Evolutionary conservation across 225 moss, liverwort and hornwort species (phyloP).

Genomic region (Bryoerythrophyllum caledonicum): DNA sequence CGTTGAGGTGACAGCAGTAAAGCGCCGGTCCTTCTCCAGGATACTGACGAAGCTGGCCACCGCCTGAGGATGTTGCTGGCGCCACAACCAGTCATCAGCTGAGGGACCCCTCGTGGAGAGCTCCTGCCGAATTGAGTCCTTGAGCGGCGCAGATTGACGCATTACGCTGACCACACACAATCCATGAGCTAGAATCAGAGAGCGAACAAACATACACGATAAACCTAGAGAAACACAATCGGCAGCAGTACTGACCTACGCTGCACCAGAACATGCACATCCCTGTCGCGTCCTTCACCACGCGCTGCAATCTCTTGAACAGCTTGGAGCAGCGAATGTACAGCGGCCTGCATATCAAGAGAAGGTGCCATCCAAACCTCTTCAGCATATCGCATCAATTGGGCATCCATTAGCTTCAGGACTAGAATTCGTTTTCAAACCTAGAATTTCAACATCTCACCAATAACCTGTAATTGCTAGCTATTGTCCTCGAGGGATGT

Average conservation of each 20-base stretch:
- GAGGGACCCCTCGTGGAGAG: slow-evolving; percentile 53
- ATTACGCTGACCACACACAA: slow-evolving; percentile 42
- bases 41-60: slow-evolving; percentile 60
- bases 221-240: neutral
- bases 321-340: slow-evolving; percentile 63
- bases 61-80: slow-evolving; percentile 58
- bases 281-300: slow-evolving; percentile 65
- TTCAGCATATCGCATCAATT: neutral
- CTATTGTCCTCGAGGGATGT: too few relatives aligned
- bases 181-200: slow-evolving; percentile 16
- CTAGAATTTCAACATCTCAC: too few relatives aligned
- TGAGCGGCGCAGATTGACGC: slow-evolving; percentile 57
- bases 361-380: slow-evolving; percentile 2
- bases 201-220: slow-evolving; percentile 1
- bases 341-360: slow-evolving; percentile 52
- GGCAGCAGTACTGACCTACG: slow-evolving; percentile 44
- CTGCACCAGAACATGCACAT: slow-evolving; percentile 56
- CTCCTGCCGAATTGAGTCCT: slow-evolving; percentile 52
- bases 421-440: too few relatives aligned
- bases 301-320: slow-evolving; percentile 63
- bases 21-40: slow-evolving; percentile 58
- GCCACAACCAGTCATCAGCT: slow-evolving; percentile 63
- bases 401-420: neutral
- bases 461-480: too few relatives aligned
- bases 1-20: slow-evolving; percentile 59